These are phyloP conservation scores for Colletotrichum nymphaeae DNA, from an alignment of 2,329 filamentous ascomycete genomes.

Conservation along the genomic window DNA sequence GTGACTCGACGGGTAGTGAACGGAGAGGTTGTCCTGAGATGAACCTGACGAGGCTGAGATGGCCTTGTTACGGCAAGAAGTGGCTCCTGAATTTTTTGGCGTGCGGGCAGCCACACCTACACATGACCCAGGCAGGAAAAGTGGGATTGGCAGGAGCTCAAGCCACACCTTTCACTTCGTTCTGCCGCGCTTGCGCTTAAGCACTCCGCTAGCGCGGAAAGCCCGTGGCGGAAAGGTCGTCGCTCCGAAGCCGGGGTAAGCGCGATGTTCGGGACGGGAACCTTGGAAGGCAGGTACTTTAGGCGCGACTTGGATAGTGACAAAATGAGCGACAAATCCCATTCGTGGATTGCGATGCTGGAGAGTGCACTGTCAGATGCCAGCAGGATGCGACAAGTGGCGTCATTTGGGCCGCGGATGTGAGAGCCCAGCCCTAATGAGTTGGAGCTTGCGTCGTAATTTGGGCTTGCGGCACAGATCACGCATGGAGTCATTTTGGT, in stretches of 20 bases:
- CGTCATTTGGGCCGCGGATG: slow-evolving; percentile 17
- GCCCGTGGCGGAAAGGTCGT: neutral
- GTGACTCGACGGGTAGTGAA: slow-evolving; percentile 29
- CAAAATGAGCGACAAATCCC: neutral
- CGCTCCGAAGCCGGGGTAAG: slow-evolving; percentile 15
- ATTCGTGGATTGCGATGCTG: neutral
- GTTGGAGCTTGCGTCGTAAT: neutral
- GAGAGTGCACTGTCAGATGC: neutral
- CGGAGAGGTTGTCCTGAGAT: slow-evolving; percentile 30
- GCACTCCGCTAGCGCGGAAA: neutral
- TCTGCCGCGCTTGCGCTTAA: slow-evolving; percentile 23
- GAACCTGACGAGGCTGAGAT: slow-evolving; percentile 35
- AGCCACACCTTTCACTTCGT: slow-evolving; percentile 15
- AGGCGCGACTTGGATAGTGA: neutral
- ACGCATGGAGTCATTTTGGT: neutral
- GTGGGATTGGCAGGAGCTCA: neutral
- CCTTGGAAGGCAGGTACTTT: neutral
- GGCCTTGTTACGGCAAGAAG: slow-evolving; percentile 28
- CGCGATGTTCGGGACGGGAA: slow-evolving; percentile 10
- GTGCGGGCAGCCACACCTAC: slow-evolving; percentile 15
- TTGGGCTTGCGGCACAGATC: slow-evolving; percentile 9
- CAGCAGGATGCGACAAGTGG: slow-evolving; percentile 19
- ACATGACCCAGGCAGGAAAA: neutral
- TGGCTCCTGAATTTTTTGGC: slow-evolving; percentile 29
- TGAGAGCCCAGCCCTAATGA: slow-evolving; percentile 25